phyloP scores from a whole-genome alignment of 192 early-diverging fungal species.

The Oehlia diaphana region DNA sequence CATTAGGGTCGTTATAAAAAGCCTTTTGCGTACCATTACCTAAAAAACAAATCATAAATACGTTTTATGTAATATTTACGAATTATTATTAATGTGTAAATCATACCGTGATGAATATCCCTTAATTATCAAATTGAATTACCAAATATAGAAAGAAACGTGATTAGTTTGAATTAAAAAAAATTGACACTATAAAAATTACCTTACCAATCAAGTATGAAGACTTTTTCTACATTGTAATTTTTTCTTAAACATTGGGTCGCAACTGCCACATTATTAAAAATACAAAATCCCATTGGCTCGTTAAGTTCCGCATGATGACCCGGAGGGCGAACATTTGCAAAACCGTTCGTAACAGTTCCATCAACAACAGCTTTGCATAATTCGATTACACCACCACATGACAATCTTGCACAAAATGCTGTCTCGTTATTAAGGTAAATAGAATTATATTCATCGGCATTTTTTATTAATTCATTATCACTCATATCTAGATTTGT shows the following conservation, averaged over 20 bases:
- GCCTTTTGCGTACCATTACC: conserved; percentile 87
- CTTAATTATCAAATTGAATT: conserved; percentile 18
- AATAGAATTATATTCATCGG: conserved; percentile 59
- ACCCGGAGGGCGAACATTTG: conserved; percentile 89
- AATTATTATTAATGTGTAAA: background rate
- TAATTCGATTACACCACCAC: conserved; percentile 72
- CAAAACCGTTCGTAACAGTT: conserved; percentile 73
- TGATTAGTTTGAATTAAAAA: background rate
- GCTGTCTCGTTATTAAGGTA: conserved; percentile 68
- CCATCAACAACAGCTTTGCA: conserved; percentile 69
- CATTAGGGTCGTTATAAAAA: conserved; percentile 75
- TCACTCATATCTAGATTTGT: conserved; percentile 41
- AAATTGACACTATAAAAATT: background rate
- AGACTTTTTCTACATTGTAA: conserved; percentile 53
- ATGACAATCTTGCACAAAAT: conserved; percentile 68
- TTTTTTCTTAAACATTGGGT: conserved; percentile 56
- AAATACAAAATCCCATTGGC: conserved; percentile 86
- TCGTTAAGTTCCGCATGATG: conserved; percentile 83
- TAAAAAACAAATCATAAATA: conserved; percentile 25
- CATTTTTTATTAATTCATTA: conserved; percentile 48
- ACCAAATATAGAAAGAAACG: background rate
- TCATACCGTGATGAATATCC: conserved; percentile 92
- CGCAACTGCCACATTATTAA: conserved; percentile 90
- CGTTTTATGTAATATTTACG: background rate
- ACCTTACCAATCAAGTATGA: conserved; percentile 85